Evolutionary conservation across 2,329 filamentous ascomycete species (phyloP).

Genomic region (Diaporthe australafricana): DNA sequence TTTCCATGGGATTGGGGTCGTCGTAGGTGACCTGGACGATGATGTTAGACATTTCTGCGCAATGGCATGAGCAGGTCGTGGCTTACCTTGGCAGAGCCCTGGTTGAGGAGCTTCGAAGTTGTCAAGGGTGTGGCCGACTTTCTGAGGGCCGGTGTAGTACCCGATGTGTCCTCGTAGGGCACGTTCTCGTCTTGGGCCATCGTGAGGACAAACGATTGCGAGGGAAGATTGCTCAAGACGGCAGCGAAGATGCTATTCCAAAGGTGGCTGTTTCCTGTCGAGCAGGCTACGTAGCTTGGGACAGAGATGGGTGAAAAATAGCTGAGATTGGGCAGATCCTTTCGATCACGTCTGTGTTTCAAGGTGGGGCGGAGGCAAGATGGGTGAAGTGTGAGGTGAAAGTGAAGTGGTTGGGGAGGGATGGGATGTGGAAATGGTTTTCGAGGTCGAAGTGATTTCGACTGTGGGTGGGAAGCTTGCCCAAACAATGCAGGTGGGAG

Average conservation of each 20-base stretch:
- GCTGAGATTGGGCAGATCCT: conserved; percentile 37
- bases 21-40: not conserved
- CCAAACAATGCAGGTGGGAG: conserved; percentile 28
- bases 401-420: conserved; percentile 20
- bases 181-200: conserved; percentile 36
- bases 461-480: not conserved
- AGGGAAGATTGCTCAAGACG: conserved; percentile 14
- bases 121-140: conserved; percentile 60
- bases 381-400: conserved; percentile 31
- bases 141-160: conserved; percentile 46
- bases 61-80: conserved; percentile 36
- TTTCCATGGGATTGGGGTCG: conserved; percentile 72
- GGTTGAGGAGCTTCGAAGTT: conserved; percentile 67
- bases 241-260: conserved; percentile 31
- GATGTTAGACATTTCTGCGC: conserved; percentile 52
- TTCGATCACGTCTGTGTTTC: conserved; percentile 21
- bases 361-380: not conserved
- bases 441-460: not conserved
- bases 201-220: conserved; percentile 7
- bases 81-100: conserved; percentile 64
- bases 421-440: conserved; percentile 11
- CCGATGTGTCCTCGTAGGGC: conserved; percentile 28
- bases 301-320: conserved; percentile 33
- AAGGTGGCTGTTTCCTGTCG: conserved; percentile 17
- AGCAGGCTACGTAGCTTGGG: conserved; percentile 30